phyloP scores from a whole-genome alignment of 202 grass and related monocot genomes.

The Digitaria exilis region DNA sequence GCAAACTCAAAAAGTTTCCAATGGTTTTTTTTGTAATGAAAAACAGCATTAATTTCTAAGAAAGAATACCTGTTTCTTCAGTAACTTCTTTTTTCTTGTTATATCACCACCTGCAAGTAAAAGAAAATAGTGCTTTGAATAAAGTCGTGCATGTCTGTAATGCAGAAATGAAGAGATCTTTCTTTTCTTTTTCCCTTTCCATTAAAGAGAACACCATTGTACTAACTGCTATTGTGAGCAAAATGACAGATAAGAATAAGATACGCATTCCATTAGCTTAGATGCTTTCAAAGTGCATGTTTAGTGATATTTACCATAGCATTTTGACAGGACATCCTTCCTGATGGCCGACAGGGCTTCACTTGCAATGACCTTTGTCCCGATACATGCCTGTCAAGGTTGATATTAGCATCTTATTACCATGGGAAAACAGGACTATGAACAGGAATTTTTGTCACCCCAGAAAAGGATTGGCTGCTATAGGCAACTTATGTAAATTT shows the following conservation, averaged over 20 bases:
- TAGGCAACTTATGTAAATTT: slow-evolving; percentile 17
- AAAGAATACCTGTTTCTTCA: slow-evolving; percentile 86
- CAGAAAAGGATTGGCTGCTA: not conserved
- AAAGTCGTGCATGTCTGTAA: slow-evolving; percentile 22
- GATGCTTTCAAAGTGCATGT: slow-evolving; percentile 36
- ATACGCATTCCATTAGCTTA: slow-evolving; percentile 2
- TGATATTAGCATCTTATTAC: slow-evolving; percentile 34
- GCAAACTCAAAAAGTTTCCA: not conserved
- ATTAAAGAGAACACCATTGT: not conserved
- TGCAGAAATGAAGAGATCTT: not conserved
- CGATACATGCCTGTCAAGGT: slow-evolving; percentile 85
- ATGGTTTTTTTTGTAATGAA: not conserved
- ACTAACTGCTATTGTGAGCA: not conserved
- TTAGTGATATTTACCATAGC: slow-evolving; percentile 75
- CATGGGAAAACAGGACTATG: slow-evolving; percentile 10
- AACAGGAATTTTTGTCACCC: not conserved
- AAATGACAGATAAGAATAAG: not conserved
- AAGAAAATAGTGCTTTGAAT: slow-evolving; percentile 37
- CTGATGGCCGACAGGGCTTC: slow-evolving; percentile 93
- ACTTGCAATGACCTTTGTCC: slow-evolving; percentile 91
- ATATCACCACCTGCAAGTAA: slow-evolving; percentile 86
- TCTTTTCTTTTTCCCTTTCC: not conserved
- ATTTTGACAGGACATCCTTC: slow-evolving; percentile 98
- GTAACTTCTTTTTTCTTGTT: slow-evolving; percentile 97
- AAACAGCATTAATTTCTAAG: not conserved